These are phyloP conservation scores for Lactarius evosmus DNA, from an alignment of 768 basidiomycete species.

Conservation along the genomic window DNA sequence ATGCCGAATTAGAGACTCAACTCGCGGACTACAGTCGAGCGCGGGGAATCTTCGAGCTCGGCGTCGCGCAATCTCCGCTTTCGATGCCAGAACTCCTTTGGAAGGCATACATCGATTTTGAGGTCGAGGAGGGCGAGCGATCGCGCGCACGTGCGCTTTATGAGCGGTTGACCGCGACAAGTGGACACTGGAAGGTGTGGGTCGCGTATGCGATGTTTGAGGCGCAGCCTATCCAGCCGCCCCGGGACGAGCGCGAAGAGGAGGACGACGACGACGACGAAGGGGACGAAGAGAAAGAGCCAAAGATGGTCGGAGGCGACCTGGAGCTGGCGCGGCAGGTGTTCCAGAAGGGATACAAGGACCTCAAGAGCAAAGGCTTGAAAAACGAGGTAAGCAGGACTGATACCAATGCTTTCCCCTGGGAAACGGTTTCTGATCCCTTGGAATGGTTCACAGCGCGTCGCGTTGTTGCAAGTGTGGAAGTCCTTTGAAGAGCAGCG, in stretches of 20 bases:
- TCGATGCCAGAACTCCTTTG: conserved; percentile 94
- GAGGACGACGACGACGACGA: conserved; percentile 58
- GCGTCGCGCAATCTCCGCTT: conserved; percentile 73
- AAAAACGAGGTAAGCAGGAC: conserved; percentile 73
- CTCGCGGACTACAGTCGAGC: conserved; percentile 86
- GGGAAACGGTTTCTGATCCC: conserved; percentile 3
- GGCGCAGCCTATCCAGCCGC: conserved; percentile 66
- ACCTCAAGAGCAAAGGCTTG: conserved; percentile 72
- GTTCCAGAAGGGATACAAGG: conserved; percentile 85
- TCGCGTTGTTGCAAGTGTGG: conserved; percentile 91
- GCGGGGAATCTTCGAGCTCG: conserved; percentile 92
- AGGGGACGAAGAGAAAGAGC: conserved; percentile 46
- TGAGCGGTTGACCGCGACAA: conserved; percentile 79
- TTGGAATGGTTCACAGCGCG: conserved; percentile 55
- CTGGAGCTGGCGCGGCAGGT: conserved; percentile 65
- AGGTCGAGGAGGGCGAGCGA: conserved; percentile 90
- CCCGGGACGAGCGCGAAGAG: conserved; percentile 62
- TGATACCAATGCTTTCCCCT: too few relatives aligned
- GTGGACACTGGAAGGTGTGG: conserved; percentile 97
- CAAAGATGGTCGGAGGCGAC: conserved; percentile 70
- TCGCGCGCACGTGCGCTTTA: conserved; percentile 81
- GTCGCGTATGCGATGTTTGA: conserved; percentile 94
- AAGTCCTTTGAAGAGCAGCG: conserved; percentile 86
- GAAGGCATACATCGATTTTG: conserved; percentile 97
- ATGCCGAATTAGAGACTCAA: conserved; percentile 84